Base-by-base conservation (phyloP, 2,329 filamentous ascomycete species). In the Cytospora mali region DNA sequence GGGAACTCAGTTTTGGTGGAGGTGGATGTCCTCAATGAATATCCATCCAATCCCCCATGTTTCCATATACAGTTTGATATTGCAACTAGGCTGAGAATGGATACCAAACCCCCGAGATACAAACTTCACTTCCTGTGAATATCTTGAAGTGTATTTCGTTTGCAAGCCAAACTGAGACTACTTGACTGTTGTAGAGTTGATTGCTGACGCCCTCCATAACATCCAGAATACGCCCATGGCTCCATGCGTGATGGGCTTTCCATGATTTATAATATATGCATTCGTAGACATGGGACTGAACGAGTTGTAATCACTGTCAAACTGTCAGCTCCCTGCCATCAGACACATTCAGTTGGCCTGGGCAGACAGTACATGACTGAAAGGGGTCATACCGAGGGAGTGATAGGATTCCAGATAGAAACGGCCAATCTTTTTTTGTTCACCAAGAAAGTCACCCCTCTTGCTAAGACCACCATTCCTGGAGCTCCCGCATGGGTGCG, bases 31-130 rank as follows among this genome's bases (percentile, higher is more conserved):
- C 33, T 31, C 27, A 31, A 6, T 21, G 27, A 27, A 23, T n/a
- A 23, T 46, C 14, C n/a, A 23, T 23, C 42, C 14, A 46, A 13
- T n/a, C n/a, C 21, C 42, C 18, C 3, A 28, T 29, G 49, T 29
- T 48, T 6, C 28, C 4, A 27, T n/a, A 35, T n/a, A 35, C 16
- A 51, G 35, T 11, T 48, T 28, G n/a, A 25, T 31, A 23, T 16
- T 35, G 21, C 51, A 49, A 23, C 33, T 16, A 21, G n/a, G n/a
- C 28, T 27, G 58, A 54, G 50, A 60, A 60, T 54, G 21, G 6
- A 60, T 33, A 46, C 16, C 2, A 42, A 23, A 54, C 48, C 35
- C 50, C 50, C 28, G 21, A 48, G 13, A 10, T 11, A 0, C 21
- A 11, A 0, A 23, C 18, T 16, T 16, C 33, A 28, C 27, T 39